phyloP scores from a whole-genome alignment of 257 asterid species.

The Leonotis leonurus region DNA sequence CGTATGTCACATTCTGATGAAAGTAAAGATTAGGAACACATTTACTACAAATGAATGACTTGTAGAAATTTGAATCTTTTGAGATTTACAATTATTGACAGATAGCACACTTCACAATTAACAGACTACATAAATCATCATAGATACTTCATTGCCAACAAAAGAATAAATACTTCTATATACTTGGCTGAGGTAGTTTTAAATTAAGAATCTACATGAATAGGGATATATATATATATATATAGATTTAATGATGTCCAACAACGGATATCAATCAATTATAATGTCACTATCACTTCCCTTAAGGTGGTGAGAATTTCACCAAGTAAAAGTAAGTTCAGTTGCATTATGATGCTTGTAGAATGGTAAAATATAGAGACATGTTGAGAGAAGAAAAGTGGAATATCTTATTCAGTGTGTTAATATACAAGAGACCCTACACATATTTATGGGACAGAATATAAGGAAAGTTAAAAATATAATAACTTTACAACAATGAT shows the following conservation, averaged over 20 bases:
- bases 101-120: not conserved
- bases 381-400: no score
- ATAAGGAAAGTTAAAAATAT: no score
- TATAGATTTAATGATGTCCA: not conserved
- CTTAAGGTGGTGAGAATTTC: not conserved
- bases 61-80: not conserved
- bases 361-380: no score
- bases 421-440: no score
- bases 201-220: not conserved
- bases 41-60: slow-evolving; percentile 1
- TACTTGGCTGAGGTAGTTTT: not conserved
- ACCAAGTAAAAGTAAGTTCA: not conserved
- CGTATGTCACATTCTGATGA: slow-evolving; percentile 85
- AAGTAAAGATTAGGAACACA: slow-evolving; percentile 10
- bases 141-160: not conserved
- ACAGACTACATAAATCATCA: not conserved
- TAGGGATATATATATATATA: no score
- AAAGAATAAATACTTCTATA: slow-evolving; percentile 9
- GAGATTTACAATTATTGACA: not conserved
- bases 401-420: no score
- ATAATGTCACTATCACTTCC: not conserved
- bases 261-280: not conserved
- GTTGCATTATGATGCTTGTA: no score
- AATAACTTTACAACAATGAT: no score
- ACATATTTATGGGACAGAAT: no score